Conservation (phyloP, 169 alveolate species). For the Plasmodium malariae region DNA sequence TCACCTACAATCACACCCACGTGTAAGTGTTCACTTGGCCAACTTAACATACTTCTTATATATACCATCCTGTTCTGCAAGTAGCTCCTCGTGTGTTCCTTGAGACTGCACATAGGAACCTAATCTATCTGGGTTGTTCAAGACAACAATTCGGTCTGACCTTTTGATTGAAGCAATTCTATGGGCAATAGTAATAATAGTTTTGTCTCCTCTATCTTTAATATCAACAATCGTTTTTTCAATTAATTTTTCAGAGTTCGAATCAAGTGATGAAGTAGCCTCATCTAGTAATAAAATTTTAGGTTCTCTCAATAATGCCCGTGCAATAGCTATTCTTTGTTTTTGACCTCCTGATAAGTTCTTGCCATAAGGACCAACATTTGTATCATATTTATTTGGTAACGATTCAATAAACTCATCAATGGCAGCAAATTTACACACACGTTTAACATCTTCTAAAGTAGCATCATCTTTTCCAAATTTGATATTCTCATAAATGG, state of each 20-base stretch:
- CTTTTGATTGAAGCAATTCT: slow-evolving; percentile 91
- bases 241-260: slow-evolving; percentile 84
- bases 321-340: slow-evolving; percentile 92
- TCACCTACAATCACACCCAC: not conserved
- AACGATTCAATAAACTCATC: slow-evolving; percentile 89
- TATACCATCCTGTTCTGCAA: slow-evolving; percentile 62
- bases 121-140: slow-evolving; percentile 84
- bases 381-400: slow-evolving; percentile 89
- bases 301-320: slow-evolving; percentile 91
- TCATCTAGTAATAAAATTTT: slow-evolving; percentile 94
- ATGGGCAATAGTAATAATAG: slow-evolving; percentile 94
- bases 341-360: slow-evolving; percentile 92
- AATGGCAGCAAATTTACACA: slow-evolving; percentile 88
- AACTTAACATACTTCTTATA: slow-evolving; percentile 69
- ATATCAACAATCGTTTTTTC: slow-evolving; percentile 72
- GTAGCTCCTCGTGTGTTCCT: slow-evolving; percentile 91
- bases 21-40: slow-evolving; percentile 18
- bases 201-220: slow-evolving; percentile 79
- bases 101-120: slow-evolving; percentile 86
- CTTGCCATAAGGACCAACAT: slow-evolving; percentile 90
- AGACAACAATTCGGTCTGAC: slow-evolving; percentile 87
- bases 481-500: slow-evolving; percentile 92
- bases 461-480: slow-evolving; percentile 94
- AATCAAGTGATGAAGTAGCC: slow-evolving; percentile 97
- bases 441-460: slow-evolving; percentile 90